Base-by-base conservation (phyloP, 2,329 filamentous ascomycete genomes). In the Verticillium nubilum region DNA sequence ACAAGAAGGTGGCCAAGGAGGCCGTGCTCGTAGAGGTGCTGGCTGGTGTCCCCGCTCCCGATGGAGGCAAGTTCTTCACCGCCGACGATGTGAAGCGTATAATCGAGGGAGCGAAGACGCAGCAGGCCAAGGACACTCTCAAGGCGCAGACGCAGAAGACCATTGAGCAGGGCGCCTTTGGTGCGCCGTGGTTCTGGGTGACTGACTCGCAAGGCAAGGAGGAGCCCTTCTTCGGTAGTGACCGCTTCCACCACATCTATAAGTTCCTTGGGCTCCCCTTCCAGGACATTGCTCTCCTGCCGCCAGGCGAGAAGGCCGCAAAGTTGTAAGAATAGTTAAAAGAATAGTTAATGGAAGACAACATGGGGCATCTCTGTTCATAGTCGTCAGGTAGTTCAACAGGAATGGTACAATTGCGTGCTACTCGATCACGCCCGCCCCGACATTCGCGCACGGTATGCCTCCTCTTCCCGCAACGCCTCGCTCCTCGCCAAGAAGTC, bases 211-310 rank as follows among this genome's bases (percentile, higher is more conserved):
- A 80, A 62, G 87, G 87, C 0, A 71, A 79, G 59, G 79, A 79
- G 55, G 86, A 90, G 74, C 84, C 87, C 0, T 91, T 92, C 70
- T 93, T 93, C 72, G 90, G 90, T 2, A 92, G 88, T 73, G 90
- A 93, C 73, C 86, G 87, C 60, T 90, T 87, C 70, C 82, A 86
- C 64, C 89, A 84, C 66, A 81, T 93, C 65, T 92, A 87, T 74
- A 76, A 82, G 60, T 88, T 84, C 68, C 70, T 92, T 52, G 86
- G 78, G 0, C 65, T 92, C 54, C 83, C 83, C 4, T 86, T 80
- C 69, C 78, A 77, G 61, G 82, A 86, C 60, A 67, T 88, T 25
- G 74, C 76, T 61, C 67, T 86, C 42, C 59, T 77, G 5, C 61
- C 62, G 35, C 61, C 62, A 1, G 47, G 54, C 1, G n/a, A 42